Conservation (phyloP, 805 yeast genomes). For the Ogataea henricii region DNA sequence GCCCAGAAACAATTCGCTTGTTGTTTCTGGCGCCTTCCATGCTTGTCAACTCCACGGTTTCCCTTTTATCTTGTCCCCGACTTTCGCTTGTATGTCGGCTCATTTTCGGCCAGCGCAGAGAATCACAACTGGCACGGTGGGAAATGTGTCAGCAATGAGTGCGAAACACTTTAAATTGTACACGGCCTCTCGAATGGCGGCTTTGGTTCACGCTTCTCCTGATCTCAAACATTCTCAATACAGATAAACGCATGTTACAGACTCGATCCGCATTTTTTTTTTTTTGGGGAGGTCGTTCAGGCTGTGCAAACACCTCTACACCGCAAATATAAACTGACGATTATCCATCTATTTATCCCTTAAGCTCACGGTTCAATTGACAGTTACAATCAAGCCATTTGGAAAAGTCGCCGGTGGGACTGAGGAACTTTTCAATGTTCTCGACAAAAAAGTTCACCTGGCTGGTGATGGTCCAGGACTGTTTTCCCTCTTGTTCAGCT, state of each 20-base stretch:
- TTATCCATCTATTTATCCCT: background rate
- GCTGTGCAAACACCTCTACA: conserved; percentile 1
- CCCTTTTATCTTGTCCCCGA: background rate
- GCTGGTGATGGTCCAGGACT: conserved; percentile 32
- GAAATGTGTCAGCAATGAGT: background rate
- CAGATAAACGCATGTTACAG: background rate
- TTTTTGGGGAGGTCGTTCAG: background rate
- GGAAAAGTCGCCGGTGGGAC: conserved; percentile 29
- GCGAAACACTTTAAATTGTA: no score
- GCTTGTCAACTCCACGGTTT: background rate
- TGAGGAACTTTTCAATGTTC: conserved; percentile 37
- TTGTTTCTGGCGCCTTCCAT: background rate
- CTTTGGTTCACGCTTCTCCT: no score
- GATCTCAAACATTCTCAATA: conserved; percentile 1
- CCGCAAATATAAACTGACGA: background rate
- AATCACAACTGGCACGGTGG: background rate
- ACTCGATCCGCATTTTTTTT: background rate
- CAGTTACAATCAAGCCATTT: conserved; percentile 29
- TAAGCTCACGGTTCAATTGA: conserved; percentile 13
- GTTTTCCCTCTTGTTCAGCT: no score
- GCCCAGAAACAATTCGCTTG: conserved; percentile 13
- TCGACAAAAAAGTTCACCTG: conserved; percentile 36
- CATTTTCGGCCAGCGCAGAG: background rate
- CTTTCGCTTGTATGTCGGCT: background rate
- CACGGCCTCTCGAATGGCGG: no score